phyloP scores from a whole-genome alignment of 2,329 filamentous ascomycete species.

The Pseudogymnoascus destructans region DNA sequence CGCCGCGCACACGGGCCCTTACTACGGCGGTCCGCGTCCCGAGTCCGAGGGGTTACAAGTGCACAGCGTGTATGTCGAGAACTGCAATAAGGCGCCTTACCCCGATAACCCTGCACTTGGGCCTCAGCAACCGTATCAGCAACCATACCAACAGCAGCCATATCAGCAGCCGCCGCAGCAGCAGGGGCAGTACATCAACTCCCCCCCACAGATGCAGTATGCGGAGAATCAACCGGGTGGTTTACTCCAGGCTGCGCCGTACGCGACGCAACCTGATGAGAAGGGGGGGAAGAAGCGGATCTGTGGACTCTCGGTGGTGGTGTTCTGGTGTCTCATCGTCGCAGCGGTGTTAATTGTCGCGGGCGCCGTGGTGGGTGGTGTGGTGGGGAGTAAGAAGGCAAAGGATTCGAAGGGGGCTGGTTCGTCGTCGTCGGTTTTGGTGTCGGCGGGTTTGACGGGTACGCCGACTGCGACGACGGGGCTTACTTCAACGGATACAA shows the following conservation, averaged over 20 bases:
- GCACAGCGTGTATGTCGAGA: background rate
- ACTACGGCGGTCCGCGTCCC: background rate
- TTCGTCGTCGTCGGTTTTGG: background rate
- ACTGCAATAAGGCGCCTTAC: background rate
- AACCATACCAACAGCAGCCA: background rate
- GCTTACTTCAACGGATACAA: background rate
- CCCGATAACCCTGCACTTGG: background rate
- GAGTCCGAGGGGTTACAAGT: background rate
- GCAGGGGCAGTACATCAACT: background rate
- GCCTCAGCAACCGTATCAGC: background rate
- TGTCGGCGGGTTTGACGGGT: background rate
- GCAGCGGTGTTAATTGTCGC: background rate
- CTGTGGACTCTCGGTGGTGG: background rate
- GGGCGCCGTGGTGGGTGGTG: background rate
- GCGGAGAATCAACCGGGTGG: background rate
- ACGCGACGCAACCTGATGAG: background rate
- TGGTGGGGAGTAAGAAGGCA: background rate
- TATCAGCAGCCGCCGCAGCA: background rate
- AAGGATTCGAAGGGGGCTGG: background rate
- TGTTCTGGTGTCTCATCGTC: background rate
- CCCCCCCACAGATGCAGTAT: background rate
- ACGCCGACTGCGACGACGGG: background rate
- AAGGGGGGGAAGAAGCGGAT: background rate
- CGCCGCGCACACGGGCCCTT: background rate
- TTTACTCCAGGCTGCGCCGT: background rate